Conservation (phyloP, 495 filamentous ascomycete genomes). For the Mycothermus thermophilus region DNA sequence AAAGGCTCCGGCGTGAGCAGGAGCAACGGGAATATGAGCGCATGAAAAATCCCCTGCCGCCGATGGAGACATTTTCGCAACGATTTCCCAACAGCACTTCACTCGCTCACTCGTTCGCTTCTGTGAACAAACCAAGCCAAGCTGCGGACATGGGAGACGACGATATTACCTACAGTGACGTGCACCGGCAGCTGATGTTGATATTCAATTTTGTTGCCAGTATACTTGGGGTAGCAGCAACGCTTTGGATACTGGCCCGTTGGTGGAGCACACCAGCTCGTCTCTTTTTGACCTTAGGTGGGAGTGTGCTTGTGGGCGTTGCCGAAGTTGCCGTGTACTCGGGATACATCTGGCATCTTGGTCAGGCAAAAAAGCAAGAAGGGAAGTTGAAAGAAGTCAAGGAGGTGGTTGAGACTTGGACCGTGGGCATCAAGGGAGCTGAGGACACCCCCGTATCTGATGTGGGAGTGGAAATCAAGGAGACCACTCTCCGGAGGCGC, state of each 20-base stretch:
- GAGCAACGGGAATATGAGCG: slow-evolving; percentile 68
- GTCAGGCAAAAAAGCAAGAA: slow-evolving; percentile 54
- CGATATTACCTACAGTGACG: slow-evolving; percentile 48
- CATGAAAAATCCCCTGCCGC: slow-evolving; percentile 49
- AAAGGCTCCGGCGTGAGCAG: slow-evolving; percentile 61
- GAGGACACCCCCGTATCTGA: slow-evolving; percentile 25
- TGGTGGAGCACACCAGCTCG: slow-evolving; percentile 57
- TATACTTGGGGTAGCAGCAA: slow-evolving; percentile 52
- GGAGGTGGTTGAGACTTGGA: slow-evolving; percentile 52
- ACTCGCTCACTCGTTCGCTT: slow-evolving; percentile 36
- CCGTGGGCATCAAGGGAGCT: slow-evolving; percentile 29
- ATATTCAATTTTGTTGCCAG: slow-evolving; percentile 64
- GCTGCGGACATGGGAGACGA: slow-evolving; percentile 35
- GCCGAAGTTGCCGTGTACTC: slow-evolving; percentile 82
- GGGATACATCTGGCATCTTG: slow-evolving; percentile 68
- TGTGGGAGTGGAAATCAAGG: slow-evolving; percentile 5
- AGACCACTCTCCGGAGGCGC: slow-evolving; percentile 21
- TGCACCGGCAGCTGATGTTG: slow-evolving; percentile 61
- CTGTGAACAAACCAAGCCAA: slow-evolving; percentile 26
- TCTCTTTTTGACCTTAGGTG: slow-evolving; percentile 54
- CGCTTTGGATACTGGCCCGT: slow-evolving; percentile 58
- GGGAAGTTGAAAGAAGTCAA: slow-evolving; percentile 55
- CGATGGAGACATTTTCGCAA: slow-evolving; percentile 42
- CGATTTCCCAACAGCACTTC: slow-evolving; percentile 38
- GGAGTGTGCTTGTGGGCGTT: slow-evolving; percentile 57